phyloP scores from a whole-genome alignment of 768 basidiomycete species.

The Termitomyces sp. region DNA sequence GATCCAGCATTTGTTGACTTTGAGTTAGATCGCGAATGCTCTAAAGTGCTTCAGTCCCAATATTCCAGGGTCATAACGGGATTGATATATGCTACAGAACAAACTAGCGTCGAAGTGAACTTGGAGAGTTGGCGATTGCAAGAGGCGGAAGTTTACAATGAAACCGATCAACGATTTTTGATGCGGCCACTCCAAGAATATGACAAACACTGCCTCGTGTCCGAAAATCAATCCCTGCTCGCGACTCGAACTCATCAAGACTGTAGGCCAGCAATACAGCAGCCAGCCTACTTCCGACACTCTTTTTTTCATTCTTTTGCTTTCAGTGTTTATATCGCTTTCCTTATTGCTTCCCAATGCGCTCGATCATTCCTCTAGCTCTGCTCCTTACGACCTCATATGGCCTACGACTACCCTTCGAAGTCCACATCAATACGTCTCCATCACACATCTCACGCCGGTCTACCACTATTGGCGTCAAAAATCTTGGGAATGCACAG shows the following conservation, averaged over 20 bases:
- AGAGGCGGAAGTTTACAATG: neutral
- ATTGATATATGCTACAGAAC: neutral
- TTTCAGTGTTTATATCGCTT: constrained; percentile 14
- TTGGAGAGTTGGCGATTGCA: too few relatives aligned
- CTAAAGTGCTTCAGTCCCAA: neutral
- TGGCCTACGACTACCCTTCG: constrained; percentile 36
- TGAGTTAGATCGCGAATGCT: too few relatives aligned
- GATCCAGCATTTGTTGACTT: neutral
- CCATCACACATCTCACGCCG: constrained; percentile 26
- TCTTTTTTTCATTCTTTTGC: constrained; percentile 18
- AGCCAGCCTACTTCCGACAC: constrained; percentile 8
- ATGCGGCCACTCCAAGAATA: neutral
- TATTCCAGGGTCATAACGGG: neutral
- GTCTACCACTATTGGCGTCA: constrained; percentile 39
- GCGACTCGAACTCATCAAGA: neutral
- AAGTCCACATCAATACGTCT: constrained; percentile 27
- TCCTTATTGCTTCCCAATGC: constrained; percentile 28
- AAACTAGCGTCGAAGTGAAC: neutral
- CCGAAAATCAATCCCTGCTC: neutral
- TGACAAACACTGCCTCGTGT: constrained; percentile 3
- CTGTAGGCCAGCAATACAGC: constrained; percentile 4
- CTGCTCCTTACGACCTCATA: constrained; percentile 36
- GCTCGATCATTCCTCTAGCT: constrained; percentile 40
- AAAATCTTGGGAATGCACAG: constrained; percentile 68
- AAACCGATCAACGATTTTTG: neutral